Conservation (phyloP, 179 eudicot genomes). For the Gypsophila paniculata region DNA sequence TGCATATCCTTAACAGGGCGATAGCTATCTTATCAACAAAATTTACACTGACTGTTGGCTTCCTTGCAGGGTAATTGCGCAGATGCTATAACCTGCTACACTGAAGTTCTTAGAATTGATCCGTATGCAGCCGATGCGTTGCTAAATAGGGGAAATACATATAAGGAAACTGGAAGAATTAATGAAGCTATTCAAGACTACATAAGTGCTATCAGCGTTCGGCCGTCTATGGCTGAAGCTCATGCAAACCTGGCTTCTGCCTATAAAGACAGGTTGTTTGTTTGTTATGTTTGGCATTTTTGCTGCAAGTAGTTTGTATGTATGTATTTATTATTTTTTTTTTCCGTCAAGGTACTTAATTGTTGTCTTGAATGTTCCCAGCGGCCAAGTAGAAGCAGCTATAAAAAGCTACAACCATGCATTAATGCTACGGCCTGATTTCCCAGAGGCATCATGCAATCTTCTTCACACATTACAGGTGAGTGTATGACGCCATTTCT, state of each 20-base stretch:
- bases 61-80: slow-evolving; percentile 67
- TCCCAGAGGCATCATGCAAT: slow-evolving; percentile 97
- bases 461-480: slow-evolving; percentile 97
- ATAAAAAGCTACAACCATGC: slow-evolving; percentile 87
- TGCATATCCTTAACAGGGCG: not conserved
- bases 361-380: slow-evolving; percentile 30
- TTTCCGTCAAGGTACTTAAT: not conserved
- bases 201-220: slow-evolving; percentile 61
- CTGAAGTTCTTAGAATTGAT: slow-evolving; percentile 90
- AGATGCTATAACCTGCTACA: slow-evolving; percentile 90
- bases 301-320: slow-evolving; percentile 5
- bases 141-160: slow-evolving; percentile 89
- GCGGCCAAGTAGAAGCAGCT: slow-evolving; percentile 90
- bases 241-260: slow-evolving; percentile 99
- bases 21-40: slow-evolving; percentile 1
- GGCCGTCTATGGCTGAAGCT: slow-evolving; percentile 97
- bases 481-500: not conserved
- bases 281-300: slow-evolving; percentile 1
- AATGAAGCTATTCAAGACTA: slow-evolving; percentile 98
- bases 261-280: slow-evolving; percentile 77
- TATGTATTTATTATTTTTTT: not conserved
- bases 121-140: slow-evolving; percentile 88
- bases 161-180: slow-evolving; percentile 86
- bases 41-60: slow-evolving; percentile 12
- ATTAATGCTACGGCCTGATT: slow-evolving; percentile 74